Evolutionary conservation across 768 basidiomycete genomes (phyloP).

Genomic region (Suillus ampliporus): DNA sequence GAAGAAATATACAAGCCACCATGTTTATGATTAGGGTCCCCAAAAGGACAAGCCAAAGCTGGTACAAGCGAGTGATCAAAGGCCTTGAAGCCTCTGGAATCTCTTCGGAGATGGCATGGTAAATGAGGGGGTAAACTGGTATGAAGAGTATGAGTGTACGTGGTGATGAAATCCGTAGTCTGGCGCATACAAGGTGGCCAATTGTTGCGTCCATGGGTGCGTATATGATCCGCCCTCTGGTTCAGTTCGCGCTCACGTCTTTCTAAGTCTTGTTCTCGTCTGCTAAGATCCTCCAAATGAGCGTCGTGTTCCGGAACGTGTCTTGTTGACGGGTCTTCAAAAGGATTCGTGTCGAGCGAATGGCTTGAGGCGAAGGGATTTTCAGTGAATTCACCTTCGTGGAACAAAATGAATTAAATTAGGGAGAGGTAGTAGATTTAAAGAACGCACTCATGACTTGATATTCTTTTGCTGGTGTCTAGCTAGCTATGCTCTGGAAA

Average conservation of each 20-base stretch:
- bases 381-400: slow-evolving; percentile 46
- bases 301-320: slow-evolving; percentile 44
- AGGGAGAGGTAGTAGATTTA: too few relatives aligned
- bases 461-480: slow-evolving; percentile 9
- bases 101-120: slow-evolving; percentile 90
- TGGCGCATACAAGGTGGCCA: slow-evolving; percentile 82
- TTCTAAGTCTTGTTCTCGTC: slow-evolving; percentile 82
- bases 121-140: slow-evolving; percentile 91
- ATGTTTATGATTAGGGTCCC: slow-evolving; percentile 87
- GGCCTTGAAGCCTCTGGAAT: slow-evolving; percentile 82
- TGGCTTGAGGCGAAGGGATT: slow-evolving; percentile 88
- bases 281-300: slow-evolving; percentile 68
- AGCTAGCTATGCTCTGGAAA: slow-evolving; percentile 1
- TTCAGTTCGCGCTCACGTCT: slow-evolving; percentile 77
- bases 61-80: slow-evolving; percentile 85
- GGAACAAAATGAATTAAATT: slow-evolving; percentile 19
- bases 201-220: slow-evolving; percentile 85
- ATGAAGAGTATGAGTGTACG: slow-evolving; percentile 25
- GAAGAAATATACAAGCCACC: slow-evolving; percentile 86
- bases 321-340: slow-evolving; percentile 76
- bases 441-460: slow-evolving; percentile 30
- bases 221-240: slow-evolving; percentile 69
- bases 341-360: slow-evolving; percentile 87
- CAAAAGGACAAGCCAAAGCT: slow-evolving; percentile 91
- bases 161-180: slow-evolving; percentile 20